Evolutionary conservation across 306 rosid species (phyloP), one percentile per base, ranked within the genome.

Genomic region (Prinsepia uniflora): DNA sequence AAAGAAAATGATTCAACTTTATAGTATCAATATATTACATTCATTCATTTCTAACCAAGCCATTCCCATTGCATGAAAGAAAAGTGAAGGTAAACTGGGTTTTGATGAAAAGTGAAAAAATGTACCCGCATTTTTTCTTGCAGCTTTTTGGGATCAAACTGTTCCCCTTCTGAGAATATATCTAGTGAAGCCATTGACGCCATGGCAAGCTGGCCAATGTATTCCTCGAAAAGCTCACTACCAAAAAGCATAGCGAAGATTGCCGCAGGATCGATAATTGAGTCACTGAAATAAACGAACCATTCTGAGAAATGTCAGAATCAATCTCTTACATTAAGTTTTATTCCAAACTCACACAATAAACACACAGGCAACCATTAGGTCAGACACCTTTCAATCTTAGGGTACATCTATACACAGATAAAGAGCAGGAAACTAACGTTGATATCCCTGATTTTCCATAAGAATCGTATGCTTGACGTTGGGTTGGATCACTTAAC

Each of bases 211-310:
- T 90, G 90, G 67, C 98, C 98, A 47, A 94, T 94, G 75, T 94
- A 90, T 71, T 94, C 98, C 83, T 94, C 97, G 84, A 94, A 94
- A 78, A 94, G 96, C 81, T 94, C 98, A 82, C 96, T 94, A 72
- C 98, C 98, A 78, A 94, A 94, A 65, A 94, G 97, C 98, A 94
- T 94, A 12, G 98, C 98, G 68, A 94, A 94, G 74, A 94, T 94
- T 39, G 98, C 98, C 53, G 98, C 98, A 57, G 98, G 98, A 68
- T 94, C 98, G 72, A 94, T 94, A 78, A 94, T 94, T 68, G 88
- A 88, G 10, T 94, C 98, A 13, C 98, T 94, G 92, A 80, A 75
- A 17, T 49, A 71, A 65, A 62, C 34, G 46, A 43, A 70, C 71
- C 30, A 61, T 65, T 68, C 13, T 13, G 24, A 47, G 65, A 56